Evolutionary conservation across 2,329 filamentous ascomycete species (phyloP).

Genomic region (Coccinonectria pachysandricola): DNA sequence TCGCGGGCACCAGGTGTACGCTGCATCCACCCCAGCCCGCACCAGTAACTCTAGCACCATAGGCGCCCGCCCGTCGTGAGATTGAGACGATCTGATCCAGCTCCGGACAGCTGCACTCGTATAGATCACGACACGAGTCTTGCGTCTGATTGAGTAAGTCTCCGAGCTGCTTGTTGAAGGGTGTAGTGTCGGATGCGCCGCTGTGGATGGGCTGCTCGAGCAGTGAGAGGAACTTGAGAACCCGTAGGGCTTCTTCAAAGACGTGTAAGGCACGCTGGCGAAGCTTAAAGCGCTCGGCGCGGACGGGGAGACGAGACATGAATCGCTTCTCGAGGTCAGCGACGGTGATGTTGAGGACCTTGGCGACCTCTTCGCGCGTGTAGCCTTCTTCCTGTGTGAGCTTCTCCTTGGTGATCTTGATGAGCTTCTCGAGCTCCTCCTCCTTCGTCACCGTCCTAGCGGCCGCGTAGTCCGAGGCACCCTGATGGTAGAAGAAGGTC

Average conservation of each 20-base stretch:
- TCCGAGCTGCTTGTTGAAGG: constrained; percentile 61
- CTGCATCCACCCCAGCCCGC: constrained; percentile 96
- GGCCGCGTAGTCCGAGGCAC: constrained; percentile 27
- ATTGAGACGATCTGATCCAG: constrained; percentile 82
- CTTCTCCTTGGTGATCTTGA: constrained; percentile 59
- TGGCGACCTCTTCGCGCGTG: constrained; percentile 74
- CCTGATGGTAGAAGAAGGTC: constrained; percentile 55
- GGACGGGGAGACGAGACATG: constrained; percentile 81
- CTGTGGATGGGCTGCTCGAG: constrained; percentile 45
- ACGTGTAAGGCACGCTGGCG: constrained; percentile 84
- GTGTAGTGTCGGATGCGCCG: constrained; percentile 39
- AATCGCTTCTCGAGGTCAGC: constrained; percentile 65
- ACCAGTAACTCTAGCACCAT: constrained; percentile 79
- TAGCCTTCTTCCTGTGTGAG: constrained; percentile 75
- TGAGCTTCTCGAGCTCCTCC: constrained; percentile 63
- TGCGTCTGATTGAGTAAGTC: constrained; percentile 84
- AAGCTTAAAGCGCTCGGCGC: constrained; percentile 78
- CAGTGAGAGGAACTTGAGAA: constrained; percentile 70
- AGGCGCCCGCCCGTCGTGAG: constrained; percentile 66
- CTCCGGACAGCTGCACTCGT: constrained; percentile 87
- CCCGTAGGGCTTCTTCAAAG: constrained; percentile 78
- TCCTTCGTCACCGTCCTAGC: constrained; percentile 36
- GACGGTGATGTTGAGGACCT: constrained; percentile 57
- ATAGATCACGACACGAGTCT: constrained; percentile 72
- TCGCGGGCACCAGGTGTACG: constrained; percentile 80